Evolutionary conservation across 2,329 filamentous ascomycete species (phyloP).

Genomic region (Claviceps purpurea): DNA sequence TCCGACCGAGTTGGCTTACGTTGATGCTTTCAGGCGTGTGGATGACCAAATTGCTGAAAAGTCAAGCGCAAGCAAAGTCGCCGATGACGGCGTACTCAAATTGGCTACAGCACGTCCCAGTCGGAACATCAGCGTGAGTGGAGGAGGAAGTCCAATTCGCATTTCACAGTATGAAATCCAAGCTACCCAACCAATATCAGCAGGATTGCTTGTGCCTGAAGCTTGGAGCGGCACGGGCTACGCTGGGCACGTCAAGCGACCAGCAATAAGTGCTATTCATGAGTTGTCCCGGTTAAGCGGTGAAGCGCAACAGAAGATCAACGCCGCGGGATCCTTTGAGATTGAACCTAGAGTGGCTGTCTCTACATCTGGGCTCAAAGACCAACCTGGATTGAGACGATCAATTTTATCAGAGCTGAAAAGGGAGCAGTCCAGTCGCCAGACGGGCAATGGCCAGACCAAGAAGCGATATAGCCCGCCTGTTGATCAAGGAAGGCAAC

Average conservation of each 20-base stretch:
- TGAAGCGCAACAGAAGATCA: background rate
- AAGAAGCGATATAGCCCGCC: background rate
- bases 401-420: slow-evolving; percentile 2
- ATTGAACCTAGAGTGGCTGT: background rate
- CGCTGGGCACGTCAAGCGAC: background rate
- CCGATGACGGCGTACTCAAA: background rate
- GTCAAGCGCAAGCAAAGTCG: background rate
- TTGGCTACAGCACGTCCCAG: background rate
- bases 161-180: background rate
- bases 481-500: background rate
- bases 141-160: slow-evolving; percentile 4
- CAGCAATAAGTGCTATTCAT: background rate
- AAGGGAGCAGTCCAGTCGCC: background rate
- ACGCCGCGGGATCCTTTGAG: background rate
- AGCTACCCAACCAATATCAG: background rate
- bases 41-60: background rate
- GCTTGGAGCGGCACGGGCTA: background rate
- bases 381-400: background rate
- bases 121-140: slow-evolving; percentile 3
- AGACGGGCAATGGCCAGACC: background rate
- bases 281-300: background rate
- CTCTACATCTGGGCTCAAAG: background rate
- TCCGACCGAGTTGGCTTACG: background rate
- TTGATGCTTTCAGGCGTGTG: background rate
- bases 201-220: background rate